Percentiles rank a stretch among this genome's conserved stretches.
phyloP scores from a whole-genome alignment of 306 rosid species.

The Cicer judaicum region DNA sequence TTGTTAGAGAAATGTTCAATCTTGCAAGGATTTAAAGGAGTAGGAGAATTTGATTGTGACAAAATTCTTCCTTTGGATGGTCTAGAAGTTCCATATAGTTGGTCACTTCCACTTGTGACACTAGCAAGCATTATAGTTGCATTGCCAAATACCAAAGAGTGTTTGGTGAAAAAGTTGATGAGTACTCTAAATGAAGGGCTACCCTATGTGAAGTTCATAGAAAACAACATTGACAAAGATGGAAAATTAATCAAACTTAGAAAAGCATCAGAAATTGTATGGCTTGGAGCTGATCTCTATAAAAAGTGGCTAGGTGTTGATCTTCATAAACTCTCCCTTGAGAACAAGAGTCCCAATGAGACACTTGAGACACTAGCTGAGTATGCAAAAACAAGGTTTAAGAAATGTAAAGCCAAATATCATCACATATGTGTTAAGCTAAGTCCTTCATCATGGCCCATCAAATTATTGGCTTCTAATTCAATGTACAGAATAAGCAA shows the following conservation, averaged over 20 bases:
- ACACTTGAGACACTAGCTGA: slow-evolving; percentile 59
- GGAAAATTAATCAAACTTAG: slow-evolving; percentile 53
- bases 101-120: slow-evolving; percentile 88
- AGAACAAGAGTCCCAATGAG: slow-evolving; percentile 53
- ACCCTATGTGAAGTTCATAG: slow-evolving; percentile 56
- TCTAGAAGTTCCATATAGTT: slow-evolving; percentile 64
- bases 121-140: slow-evolving; percentile 69
- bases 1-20: slow-evolving; percentile 63
- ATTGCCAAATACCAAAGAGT: slow-evolving; percentile 57
- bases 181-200: slow-evolving; percentile 64
- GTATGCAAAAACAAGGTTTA: slow-evolving; percentile 58
- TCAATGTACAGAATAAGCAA: slow-evolving; percentile 82
- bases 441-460: slow-evolving; percentile 70
- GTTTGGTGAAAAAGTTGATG: slow-evolving; percentile 49
- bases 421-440: slow-evolving; percentile 45
- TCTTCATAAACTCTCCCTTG: slow-evolving; percentile 60
- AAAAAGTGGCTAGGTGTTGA: slow-evolving; percentile 73
- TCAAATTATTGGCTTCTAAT: slow-evolving; percentile 61
- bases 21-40: slow-evolving; percentile 65
- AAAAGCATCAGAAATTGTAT: slow-evolving; percentile 64
- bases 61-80: slow-evolving; percentile 58
- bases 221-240: slow-evolving; percentile 56
- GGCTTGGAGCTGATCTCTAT: slow-evolving; percentile 78
- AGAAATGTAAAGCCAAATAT: slow-evolving; percentile 45
- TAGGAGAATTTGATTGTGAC: slow-evolving; percentile 60